Evolutionary conservation across 129 eudicot species (phyloP).

Genomic region (Tagetes erecta): DNA sequence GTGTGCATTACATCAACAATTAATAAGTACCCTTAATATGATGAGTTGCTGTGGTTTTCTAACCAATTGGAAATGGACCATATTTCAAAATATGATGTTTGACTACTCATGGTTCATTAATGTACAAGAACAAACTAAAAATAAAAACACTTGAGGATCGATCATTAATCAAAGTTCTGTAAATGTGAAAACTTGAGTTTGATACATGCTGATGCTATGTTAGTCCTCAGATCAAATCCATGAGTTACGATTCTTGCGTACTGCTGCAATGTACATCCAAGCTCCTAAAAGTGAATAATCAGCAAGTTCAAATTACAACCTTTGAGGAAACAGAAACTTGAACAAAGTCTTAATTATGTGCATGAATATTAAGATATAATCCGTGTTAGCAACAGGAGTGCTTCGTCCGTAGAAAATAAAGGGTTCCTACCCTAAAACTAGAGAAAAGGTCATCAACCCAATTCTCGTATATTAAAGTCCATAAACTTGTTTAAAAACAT

Average conservation of each 20-base stretch:
- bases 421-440: not conserved
- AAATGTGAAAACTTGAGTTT: not conserved
- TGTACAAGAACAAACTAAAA: constrained; percentile 1
- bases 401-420: not conserved
- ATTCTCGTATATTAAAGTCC: not conserved
- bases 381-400: not conserved
- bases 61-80: not conserved
- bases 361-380: not conserved
- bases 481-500: not conserved
- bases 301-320: not conserved
- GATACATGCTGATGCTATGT: constrained; percentile 2
- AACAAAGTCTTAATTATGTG: not conserved
- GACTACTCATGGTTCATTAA: not conserved
- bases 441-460: not conserved
- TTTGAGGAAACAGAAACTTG: not conserved
- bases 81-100: not conserved
- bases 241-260: constrained; percentile 6
- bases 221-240: constrained; percentile 13
- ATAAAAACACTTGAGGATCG: not conserved
- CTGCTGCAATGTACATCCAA: constrained; percentile 20
- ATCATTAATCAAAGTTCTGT: not conserved
- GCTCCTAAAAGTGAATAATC: constrained; percentile 11
- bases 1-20: too few relatives aligned
- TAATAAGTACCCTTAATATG: too few relatives aligned
- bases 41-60: too few relatives aligned